phyloP scores from a whole-genome alignment of 1,284 basidiomycete species.

The Trichosporon inkin region DNA sequence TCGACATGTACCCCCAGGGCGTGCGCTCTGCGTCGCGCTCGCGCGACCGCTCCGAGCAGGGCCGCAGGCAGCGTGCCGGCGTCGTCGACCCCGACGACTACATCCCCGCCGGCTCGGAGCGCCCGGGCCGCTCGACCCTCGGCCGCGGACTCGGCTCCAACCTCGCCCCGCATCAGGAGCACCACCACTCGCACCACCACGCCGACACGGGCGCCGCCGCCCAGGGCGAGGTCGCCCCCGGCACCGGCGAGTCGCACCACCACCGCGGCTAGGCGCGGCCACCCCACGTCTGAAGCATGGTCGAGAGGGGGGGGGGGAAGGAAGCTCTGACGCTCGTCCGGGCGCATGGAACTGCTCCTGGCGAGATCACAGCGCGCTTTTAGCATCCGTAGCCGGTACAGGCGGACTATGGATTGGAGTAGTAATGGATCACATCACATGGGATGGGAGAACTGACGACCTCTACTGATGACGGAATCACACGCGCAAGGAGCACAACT shows the following conservation, averaged over 20 bases:
- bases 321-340: too few relatives aligned
- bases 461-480: too few relatives aligned
- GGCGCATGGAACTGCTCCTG: too few relatives aligned
- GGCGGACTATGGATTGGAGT: too few relatives aligned
- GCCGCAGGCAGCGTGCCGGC: background rate
- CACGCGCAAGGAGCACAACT: too few relatives aligned
- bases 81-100: constrained; percentile 4
- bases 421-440: too few relatives aligned
- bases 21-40: constrained; percentile 1
- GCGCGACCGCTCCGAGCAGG: constrained; percentile 5
- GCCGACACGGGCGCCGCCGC: background rate
- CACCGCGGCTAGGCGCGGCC: background rate
- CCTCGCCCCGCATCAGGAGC: background rate
- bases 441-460: too few relatives aligned
- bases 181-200: constrained; percentile 9
- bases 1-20: constrained; percentile 7
- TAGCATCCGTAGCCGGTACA: too few relatives aligned
- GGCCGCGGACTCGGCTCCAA: background rate
- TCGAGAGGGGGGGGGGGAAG: too few relatives aligned
- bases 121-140: background rate
- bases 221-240: background rate
- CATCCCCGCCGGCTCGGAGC: constrained; percentile 1
- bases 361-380: too few relatives aligned
- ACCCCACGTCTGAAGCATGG: too few relatives aligned
- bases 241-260: background rate